phyloP scores from a whole-genome alignment of 1,284 basidiomycete species.

The Sporisorium iseilematis-ciliati region DNA sequence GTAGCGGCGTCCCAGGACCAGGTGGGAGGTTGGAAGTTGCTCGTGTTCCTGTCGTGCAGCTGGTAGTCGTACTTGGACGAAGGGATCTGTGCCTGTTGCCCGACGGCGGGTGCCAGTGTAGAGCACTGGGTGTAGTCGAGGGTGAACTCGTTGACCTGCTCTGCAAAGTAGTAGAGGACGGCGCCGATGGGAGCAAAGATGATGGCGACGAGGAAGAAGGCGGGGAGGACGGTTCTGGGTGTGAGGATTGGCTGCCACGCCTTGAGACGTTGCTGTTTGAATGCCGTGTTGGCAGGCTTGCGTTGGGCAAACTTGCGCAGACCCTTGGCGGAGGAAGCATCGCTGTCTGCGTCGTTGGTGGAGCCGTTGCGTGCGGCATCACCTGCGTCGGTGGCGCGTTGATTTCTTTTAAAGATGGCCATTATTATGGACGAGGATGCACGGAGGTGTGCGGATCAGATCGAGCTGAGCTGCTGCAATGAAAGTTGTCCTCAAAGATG shows the following conservation, averaged over 20 bases:
- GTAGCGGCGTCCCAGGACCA: conserved; percentile 43
- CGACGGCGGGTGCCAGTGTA: conserved; percentile 52
- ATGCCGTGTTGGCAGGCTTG: conserved; percentile 80
- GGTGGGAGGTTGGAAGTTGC: conserved; percentile 65
- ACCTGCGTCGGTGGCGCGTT: conserved; percentile 50
- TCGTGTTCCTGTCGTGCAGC: conserved; percentile 58
- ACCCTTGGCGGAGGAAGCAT: conserved; percentile 43
- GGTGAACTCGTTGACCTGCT: conserved; percentile 85
- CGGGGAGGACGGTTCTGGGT: conserved; percentile 95
- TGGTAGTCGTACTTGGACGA: conserved; percentile 79
- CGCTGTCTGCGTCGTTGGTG: conserved; percentile 46
- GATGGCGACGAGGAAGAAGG: conserved; percentile 92
- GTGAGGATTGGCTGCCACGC: conserved; percentile 99
- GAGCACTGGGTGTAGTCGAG: conserved; percentile 92
- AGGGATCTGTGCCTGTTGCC: conserved; percentile 74
- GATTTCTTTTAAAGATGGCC: conserved; percentile 54
- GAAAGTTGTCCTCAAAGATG: not conserved
- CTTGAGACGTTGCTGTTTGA: conserved; percentile 99
- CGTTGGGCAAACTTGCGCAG: conserved; percentile 63
- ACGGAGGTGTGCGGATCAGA: not conserved
- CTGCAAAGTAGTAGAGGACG: conserved; percentile 75
- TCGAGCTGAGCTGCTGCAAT: not conserved
- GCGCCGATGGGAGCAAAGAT: conserved; percentile 97
- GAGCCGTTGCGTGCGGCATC: conserved; percentile 29
- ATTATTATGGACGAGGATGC: conserved; percentile 17